A percentile compares a stretch with the other conserved stretches of the same genome.
These are phyloP conservation scores for Colletotrichum graminicola DNA, from an alignment of 2,329 filamentous ascomycete species.

Conservation along the genomic window DNA sequence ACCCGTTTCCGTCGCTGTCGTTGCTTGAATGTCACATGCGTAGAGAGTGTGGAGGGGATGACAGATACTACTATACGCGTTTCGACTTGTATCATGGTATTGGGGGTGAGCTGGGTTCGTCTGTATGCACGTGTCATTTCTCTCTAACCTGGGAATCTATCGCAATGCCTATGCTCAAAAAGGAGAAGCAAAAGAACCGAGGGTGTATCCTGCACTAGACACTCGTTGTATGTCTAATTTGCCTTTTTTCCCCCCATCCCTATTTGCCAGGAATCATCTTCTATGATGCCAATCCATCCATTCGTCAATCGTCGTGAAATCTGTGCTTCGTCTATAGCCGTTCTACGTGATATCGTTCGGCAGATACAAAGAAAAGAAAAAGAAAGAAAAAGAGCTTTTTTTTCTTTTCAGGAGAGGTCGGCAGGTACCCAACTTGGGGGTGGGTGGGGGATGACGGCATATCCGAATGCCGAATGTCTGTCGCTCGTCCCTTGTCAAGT, in stretches of 20 bases:
- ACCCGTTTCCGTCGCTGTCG: neutral
- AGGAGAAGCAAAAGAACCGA: neutral
- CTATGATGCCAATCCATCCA: slow-evolving; percentile 1
- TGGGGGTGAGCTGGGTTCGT: too few species aligned
- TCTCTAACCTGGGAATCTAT: slow-evolving; percentile 28
- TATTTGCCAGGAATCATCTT: neutral
- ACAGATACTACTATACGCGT: neutral
- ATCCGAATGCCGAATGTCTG: neutral
- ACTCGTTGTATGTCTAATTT: neutral
- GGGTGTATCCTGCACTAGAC: neutral
- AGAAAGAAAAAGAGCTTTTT: neutral
- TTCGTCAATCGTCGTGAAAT: slow-evolving; percentile 18
- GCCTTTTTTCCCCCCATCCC: neutral
- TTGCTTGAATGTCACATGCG: neutral
- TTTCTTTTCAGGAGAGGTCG: neutral
- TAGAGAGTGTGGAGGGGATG: neutral
- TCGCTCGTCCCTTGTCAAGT: neutral
- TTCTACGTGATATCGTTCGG: slow-evolving; percentile 2
- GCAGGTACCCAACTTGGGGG: neutral
- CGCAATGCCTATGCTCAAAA: slow-evolving; percentile 35
- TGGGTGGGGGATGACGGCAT: neutral
- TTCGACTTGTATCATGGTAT: slow-evolving; percentile 17
- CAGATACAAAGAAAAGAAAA: neutral
- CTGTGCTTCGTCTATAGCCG: slow-evolving; percentile 16
- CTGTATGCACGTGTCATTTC: slow-evolving; percentile 11